Evolutionary conservation across 2,329 filamentous ascomycete species (phyloP), one percentile per base, ranked within the genome.

Genomic region (Ophiostoma australiae): DNA sequence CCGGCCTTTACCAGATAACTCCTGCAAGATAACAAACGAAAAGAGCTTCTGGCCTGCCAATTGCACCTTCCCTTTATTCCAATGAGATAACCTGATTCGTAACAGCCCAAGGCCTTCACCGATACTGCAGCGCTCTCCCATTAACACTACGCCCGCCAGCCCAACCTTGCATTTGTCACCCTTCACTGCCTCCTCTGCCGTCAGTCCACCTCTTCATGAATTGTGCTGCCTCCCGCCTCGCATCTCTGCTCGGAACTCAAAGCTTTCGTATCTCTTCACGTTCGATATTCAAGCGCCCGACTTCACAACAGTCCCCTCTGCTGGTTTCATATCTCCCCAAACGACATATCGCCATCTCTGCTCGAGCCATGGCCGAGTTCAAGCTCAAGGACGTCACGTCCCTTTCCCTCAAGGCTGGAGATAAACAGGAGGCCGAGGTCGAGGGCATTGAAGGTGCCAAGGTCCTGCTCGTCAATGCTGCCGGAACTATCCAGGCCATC

Each of bases 371-470:
- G 85, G 81, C 84, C 67, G 81, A 85, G 70, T 90, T 86, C 79
- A 89, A 87, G 78, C 87, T 97, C 77, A 96, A 95, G 80, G 91
- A 86, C 77, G 81, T 97, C 73, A 85, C 86, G 67, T 90, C 90
- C 76, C 84, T 97, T 71, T 86, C 90, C 74, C 83, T 98, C 74
- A 87, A 90, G 78, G 88, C 90, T 39, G 90, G 92, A 27, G 90
- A 95, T 75, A 98, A 97, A 84, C 86, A 90, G 74, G 94, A 98
- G 80, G 91, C 88, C 17, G 93, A 97, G 76, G 90, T 99, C 4
- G 94, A 98, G 76, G 95, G 94, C 27, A 84, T 99, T 63, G 89
- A 94, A 71, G 89, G 87, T 52, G 92, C 88, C 73, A 98, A 97
- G 80, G 90, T 99, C 2, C 84, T 99, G 5, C 85, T 99, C 4